Percentiles rank a stretch among this genome's conserved stretches.
Evolutionary conservation across 345 rosid species (phyloP).

Genomic region (Salix viminalis): DNA sequence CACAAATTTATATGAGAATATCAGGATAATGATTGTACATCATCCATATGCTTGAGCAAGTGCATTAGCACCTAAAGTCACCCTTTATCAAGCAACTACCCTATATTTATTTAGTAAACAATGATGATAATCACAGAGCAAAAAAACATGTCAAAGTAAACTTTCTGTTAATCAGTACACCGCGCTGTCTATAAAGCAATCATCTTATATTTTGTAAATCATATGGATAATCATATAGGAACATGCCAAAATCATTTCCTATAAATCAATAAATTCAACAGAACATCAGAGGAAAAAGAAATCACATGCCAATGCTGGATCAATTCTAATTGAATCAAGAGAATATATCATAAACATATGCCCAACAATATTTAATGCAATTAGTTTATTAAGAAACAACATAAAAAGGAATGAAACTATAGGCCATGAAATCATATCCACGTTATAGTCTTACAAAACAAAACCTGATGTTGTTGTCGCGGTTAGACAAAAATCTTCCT

Average conservation of each 20-base stretch:
- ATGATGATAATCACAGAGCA: neutral
- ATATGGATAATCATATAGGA: neutral
- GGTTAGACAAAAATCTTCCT: constrained; percentile 97
- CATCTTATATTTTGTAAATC: neutral
- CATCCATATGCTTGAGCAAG: neutral
- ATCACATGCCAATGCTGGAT: neutral
- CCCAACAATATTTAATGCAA: neutral
- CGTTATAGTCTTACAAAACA: neutral
- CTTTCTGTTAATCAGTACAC: neutral
- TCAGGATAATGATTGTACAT: neutral
- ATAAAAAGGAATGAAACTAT: neutral
- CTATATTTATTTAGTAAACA: neutral
- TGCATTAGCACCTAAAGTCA: neutral
- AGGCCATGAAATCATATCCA: neutral
- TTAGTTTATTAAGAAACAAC: neutral
- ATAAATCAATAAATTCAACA: neutral
- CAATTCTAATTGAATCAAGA: neutral
- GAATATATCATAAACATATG: neutral
- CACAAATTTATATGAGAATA: neutral
- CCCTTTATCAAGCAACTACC: neutral
- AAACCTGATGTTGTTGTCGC: constrained; percentile 98
- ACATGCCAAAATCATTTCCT: too few species aligned
- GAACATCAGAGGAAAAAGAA: neutral
- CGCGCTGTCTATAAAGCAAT: neutral
- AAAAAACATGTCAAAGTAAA: neutral